These are phyloP conservation scores for Stagonosporopsis rhizophila DNA, from an alignment of 2,329 filamentous ascomycete genomes.

Conservation along the genomic window DNA sequence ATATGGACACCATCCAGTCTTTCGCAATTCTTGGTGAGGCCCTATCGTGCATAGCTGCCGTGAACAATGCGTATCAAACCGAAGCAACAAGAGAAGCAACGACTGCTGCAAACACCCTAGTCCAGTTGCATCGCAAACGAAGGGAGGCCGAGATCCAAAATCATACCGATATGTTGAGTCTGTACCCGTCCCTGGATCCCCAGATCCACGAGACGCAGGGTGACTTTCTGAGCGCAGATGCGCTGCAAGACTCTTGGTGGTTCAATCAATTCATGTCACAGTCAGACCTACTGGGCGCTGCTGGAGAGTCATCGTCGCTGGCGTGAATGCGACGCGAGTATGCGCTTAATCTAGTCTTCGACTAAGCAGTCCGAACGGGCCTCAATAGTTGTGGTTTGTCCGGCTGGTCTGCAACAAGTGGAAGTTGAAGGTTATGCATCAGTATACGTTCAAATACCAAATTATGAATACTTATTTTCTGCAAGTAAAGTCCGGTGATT, in stretches of 20 bases:
- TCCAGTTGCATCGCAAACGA: slow-evolving; percentile 4
- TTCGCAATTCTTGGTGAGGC: not conserved
- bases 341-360: not conserved
- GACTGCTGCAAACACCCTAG: not conserved
- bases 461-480: no score
- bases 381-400: no score
- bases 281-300: not conserved
- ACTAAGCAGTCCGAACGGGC: not conserved
- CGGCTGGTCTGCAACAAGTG: no score
- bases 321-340: not conserved
- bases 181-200: not conserved
- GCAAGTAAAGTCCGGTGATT: no score
- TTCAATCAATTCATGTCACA: slow-evolving; percentile 11
- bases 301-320: not conserved
- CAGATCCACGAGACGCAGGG: not conserved
- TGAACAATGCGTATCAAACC: slow-evolving; percentile 5
- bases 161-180: slow-evolving; percentile 3
- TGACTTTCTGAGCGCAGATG: not conserved
- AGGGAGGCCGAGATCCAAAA: slow-evolving; percentile 1
- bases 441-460: no score
- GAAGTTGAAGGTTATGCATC: no score
- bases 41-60: not conserved
- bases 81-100: slow-evolving; percentile 5
- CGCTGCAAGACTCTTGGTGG: slow-evolving; percentile 11
- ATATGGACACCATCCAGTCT: not conserved